Conservation (phyloP, 345 rosid genomes). For the Salix brachista region DNA sequence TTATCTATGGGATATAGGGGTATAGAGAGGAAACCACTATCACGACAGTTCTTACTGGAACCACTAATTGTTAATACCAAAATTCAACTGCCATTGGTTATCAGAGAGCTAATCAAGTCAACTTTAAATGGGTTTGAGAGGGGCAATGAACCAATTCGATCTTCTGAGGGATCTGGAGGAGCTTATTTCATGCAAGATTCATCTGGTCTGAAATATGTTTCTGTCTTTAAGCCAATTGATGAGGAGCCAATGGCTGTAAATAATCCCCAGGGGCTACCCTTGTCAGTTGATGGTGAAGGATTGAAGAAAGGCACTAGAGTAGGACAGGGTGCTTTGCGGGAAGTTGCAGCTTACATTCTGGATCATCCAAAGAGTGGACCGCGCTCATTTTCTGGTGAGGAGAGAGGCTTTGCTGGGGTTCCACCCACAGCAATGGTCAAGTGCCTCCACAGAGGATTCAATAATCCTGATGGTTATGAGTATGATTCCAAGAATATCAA, state of each 20-base stretch:
- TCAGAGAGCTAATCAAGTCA: constrained; percentile 51
- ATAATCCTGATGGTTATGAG: constrained; percentile 58
- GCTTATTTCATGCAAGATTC: constrained; percentile 79
- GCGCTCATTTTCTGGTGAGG: constrained; percentile 27
- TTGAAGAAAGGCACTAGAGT: constrained; percentile 79
- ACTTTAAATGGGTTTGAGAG: constrained; percentile 63
- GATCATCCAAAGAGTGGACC: constrained; percentile 58
- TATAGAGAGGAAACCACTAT: constrained; percentile 20
- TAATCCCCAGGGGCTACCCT: constrained; percentile 58
- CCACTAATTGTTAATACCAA: constrained; percentile 43
- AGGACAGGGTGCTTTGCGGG: constrained; percentile 81
- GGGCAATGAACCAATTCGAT: constrained; percentile 55
- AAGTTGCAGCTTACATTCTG: constrained; percentile 84
- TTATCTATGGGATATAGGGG: constrained; percentile 9
- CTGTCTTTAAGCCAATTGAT: constrained; percentile 82
- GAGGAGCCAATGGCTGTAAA: constrained; percentile 91
- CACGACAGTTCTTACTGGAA: constrained; percentile 49
- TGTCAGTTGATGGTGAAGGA: constrained; percentile 73
- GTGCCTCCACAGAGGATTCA: constrained; percentile 70
- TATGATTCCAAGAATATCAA: constrained; percentile 39
- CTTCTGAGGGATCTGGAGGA: constrained; percentile 86
- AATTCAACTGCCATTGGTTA: constrained; percentile 35
- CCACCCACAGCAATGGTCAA: constrained; percentile 77
- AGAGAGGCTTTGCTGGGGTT: constrained; percentile 73
- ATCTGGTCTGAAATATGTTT: constrained; percentile 51